phyloP scores from a whole-genome alignment of 306 rosid genomes.

The Pyrus bretschneideri region DNA sequence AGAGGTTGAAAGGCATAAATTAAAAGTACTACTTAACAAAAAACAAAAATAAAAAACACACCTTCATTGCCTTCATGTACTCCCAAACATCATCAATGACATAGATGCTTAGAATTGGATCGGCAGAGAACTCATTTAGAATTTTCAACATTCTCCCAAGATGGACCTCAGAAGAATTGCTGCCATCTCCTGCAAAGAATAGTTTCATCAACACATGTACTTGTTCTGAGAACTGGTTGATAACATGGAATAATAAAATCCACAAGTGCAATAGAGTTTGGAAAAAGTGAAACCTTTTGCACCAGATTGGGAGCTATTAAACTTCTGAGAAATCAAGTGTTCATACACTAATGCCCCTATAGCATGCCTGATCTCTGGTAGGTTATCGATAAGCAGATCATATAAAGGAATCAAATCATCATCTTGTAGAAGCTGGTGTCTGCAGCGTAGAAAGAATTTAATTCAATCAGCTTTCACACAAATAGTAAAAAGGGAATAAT shows the following conservation, averaged over 20 bases:
- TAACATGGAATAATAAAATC: constrained; percentile 15
- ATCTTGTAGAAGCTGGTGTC: constrained; percentile 93
- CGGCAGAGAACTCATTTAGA: constrained; percentile 85
- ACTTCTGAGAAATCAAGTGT: constrained; percentile 89
- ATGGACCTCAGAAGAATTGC: constrained; percentile 71
- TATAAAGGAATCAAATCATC: constrained; percentile 93
- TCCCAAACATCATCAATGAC: constrained; percentile 99
- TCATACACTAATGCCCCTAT: constrained; percentile 93
- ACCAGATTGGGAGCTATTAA: constrained; percentile 63
- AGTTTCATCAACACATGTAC: constrained; percentile 14
- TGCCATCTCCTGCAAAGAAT: constrained; percentile 55
- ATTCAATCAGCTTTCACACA: constrained; percentile 15
- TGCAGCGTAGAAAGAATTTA: constrained; percentile 33
- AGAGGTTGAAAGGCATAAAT: not conserved
- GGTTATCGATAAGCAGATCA: constrained; percentile 86
- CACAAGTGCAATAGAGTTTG: constrained; percentile 2
- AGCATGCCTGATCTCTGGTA: constrained; percentile 95
- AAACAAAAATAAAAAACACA: constrained; percentile 9
- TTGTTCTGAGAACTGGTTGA: not conserved
- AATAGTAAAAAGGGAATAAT: constrained; percentile 8
- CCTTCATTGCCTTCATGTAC: constrained; percentile 95
- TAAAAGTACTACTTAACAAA: not conserved
- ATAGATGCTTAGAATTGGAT: constrained; percentile 77
- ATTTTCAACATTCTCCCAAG: constrained; percentile 86
- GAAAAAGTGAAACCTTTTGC: constrained; percentile 39